Percentiles rank a stretch among this genome's conserved stretches.
Conservation (phyloP, 495 filamentous ascomycete genomes). For the Penicillium ucsense region DNA sequence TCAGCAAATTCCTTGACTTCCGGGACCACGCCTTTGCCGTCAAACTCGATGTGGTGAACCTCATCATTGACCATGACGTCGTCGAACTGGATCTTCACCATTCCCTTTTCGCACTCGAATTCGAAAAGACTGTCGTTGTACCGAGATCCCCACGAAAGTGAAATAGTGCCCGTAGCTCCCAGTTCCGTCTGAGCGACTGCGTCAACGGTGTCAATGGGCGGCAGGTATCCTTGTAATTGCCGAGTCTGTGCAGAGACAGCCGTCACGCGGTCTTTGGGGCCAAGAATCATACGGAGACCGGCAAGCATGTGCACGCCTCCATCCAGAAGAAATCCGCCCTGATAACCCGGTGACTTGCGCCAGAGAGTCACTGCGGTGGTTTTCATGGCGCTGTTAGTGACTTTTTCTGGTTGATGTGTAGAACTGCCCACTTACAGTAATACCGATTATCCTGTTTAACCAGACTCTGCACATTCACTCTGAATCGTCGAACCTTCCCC, state of each 20-base stretch:
- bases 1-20: conserved; percentile 61
- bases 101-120: conserved; percentile 41
- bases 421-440: conserved; percentile 32
- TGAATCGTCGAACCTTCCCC: conserved; percentile 57
- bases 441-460: conserved; percentile 50
- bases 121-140: conserved; percentile 43
- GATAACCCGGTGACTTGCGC: conserved; percentile 61
- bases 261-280: conserved; percentile 31
- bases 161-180: conserved; percentile 54
- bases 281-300: conserved; percentile 50
- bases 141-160: conserved; percentile 57
- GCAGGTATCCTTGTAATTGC: conserved; percentile 50
- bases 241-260: conserved; percentile 49
- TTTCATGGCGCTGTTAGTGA: background rate
- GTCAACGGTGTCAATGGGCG: conserved; percentile 67
- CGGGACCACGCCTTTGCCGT: conserved; percentile 49
- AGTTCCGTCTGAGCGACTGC: conserved; percentile 49
- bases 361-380: conserved; percentile 49
- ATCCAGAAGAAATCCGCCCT: conserved; percentile 72
- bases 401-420: background rate
- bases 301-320: conserved; percentile 69
- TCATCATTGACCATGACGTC: conserved; percentile 43
- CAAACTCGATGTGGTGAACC: conserved; percentile 44
- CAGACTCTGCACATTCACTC: conserved; percentile 42
- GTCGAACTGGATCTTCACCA: conserved; percentile 44